Evolutionary conservation across 228 moss, liverwort and hornwort species (phyloP).

Genomic region (Sphagnum magellanicum): DNA sequence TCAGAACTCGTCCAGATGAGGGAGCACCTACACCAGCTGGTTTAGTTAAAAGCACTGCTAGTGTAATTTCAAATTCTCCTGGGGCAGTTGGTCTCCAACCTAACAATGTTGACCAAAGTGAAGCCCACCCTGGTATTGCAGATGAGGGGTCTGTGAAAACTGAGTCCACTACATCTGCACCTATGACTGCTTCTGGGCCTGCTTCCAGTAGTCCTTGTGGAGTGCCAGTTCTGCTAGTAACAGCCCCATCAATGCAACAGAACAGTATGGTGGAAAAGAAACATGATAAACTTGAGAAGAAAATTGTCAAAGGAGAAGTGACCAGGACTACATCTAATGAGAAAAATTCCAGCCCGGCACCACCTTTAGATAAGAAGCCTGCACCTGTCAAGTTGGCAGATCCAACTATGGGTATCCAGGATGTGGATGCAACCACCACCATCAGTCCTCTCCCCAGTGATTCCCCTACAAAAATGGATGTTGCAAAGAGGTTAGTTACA

Average conservation of each 20-base stretch:
- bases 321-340: slow-evolving; percentile 12
- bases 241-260: slow-evolving; percentile 6
- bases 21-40: slow-evolving; percentile 16
- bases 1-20: slow-evolving; percentile 50
- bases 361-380: slow-evolving; percentile 14
- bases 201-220: neutral
- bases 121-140: slow-evolving; percentile 11
- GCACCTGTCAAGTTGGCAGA: slow-evolving; percentile 18
- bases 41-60: slow-evolving; percentile 7
- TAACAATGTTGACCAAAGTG: slow-evolving; percentile 30
- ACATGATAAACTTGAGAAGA: slow-evolving; percentile 19
- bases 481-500: slow-evolving; percentile 23
- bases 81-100: slow-evolving; percentile 7
- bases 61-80: slow-evolving; percentile 10
- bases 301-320: slow-evolving; percentile 14
- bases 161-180: slow-evolving; percentile 15
- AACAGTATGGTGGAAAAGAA: slow-evolving; percentile 14
- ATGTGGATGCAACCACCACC: slow-evolving; percentile 10
- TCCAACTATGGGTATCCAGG: slow-evolving; percentile 8
- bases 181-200: neutral
- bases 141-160: slow-evolving; percentile 35
- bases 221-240: neutral
- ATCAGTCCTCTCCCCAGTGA: slow-evolving; percentile 11
- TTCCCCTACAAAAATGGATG: slow-evolving; percentile 19
- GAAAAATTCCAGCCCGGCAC: slow-evolving; percentile 17